These are phyloP conservation scores for Suillus sp. DNA, from an alignment of 768 basidiomycete genomes.

Conservation along the genomic window DNA sequence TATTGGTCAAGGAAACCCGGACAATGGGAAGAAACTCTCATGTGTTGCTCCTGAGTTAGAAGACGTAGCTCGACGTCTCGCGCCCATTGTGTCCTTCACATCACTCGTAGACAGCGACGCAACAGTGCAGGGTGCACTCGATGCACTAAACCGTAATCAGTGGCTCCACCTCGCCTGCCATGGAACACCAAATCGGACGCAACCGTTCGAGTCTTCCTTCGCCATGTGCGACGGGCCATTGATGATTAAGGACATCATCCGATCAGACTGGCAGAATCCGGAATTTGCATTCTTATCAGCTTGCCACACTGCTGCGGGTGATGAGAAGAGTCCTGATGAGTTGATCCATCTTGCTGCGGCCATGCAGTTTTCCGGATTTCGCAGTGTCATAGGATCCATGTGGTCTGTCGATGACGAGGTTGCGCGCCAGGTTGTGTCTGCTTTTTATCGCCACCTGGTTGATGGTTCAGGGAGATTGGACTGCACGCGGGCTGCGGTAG, in stretches of 20 bases:
- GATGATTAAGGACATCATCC: constrained; percentile 26
- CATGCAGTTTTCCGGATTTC: constrained; percentile 24
- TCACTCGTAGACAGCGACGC: constrained; percentile 15
- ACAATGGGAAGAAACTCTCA: constrained; percentile 11
- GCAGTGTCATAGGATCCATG: constrained; percentile 26
- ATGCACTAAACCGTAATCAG: constrained; percentile 18
- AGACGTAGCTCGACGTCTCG: constrained; percentile 11
- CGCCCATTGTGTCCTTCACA: constrained; percentile 15
- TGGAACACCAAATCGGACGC: constrained; percentile 19
- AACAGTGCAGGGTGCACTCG: constrained; percentile 17
- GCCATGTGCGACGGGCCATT: not conserved
- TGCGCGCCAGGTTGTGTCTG: not conserved
- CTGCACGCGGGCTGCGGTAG: constrained; percentile 6
- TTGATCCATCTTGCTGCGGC: constrained; percentile 26
- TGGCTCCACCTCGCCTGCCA: constrained; percentile 39
- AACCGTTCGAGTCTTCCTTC: constrained; percentile 22
- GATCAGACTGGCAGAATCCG: constrained; percentile 15
- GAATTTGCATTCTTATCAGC: constrained; percentile 8
- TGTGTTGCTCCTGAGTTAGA: constrained; percentile 20
- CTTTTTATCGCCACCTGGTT: constrained; percentile 7
- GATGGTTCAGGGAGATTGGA: constrained; percentile 7
- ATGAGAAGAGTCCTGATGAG: constrained; percentile 20
- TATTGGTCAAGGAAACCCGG: constrained; percentile 22
- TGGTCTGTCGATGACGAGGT: constrained; percentile 18
- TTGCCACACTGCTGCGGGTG: constrained; percentile 21